Evolutionary conservation across 1,284 basidiomycete species (phyloP), one percentile per base, ranked within the genome.

Genomic region (Hymenochaete sp.): DNA sequence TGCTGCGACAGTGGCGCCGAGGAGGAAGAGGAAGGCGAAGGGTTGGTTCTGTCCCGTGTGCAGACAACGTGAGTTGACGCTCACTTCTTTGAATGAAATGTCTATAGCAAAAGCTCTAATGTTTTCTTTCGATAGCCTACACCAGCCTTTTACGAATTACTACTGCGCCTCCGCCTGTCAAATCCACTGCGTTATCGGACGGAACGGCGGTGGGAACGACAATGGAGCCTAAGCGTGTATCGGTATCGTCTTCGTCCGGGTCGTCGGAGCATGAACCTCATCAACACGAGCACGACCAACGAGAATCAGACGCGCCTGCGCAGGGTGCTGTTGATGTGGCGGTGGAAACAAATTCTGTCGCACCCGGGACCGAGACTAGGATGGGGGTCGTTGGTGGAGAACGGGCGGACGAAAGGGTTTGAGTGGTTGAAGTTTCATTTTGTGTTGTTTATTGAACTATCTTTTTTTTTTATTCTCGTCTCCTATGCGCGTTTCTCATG

Each of bases 11-110:
- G 45, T 52, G n/a, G 53, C 47, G 25, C 54, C 44, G 22, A 63
- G 88, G 46, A 71, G 90, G 59, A 92, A 90, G 70, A 73, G 89
- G 55, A 92, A 88, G 66, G 84, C 88, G 1, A 93, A 93, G 64
- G 90, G 90, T 11, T 93, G 90, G 90, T 90, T 87, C 73, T 93
- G 90, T 61, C 90, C 90, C 24, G 87, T 93, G 41, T 93, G 90
- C 61, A 75, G 90, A 56, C 90, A 93, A 70, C 88, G 81, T 83
- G 54, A 62, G 81, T 69, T 11, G 44, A 48, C 50, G 41, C 40
- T 21, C 16, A 38, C 43, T 36, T 24, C 42, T 7, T 16, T 45
- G 55, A 21, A 11, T 5, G 4, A 11, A 32, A n/a, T 19, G n/a
- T 27, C 29, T 21, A 5, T n/a, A 6, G 14, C 6, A 5, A 8